Conservation (phyloP, 352 stramenopile genomes). For the Globisporangium splendens region DNA sequence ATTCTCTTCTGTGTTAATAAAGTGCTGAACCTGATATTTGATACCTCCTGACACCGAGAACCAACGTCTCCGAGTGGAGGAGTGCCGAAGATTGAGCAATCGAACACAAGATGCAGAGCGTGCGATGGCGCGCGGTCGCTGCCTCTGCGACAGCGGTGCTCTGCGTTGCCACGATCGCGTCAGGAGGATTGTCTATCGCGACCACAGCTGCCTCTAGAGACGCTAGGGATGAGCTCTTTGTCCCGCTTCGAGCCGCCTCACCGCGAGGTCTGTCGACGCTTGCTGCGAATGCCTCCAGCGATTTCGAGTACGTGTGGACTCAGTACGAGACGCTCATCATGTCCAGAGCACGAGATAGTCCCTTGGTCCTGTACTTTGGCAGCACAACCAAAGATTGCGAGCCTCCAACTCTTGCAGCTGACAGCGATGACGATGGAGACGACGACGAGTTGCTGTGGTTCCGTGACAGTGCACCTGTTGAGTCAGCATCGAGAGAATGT, state of each 20-base stretch:
- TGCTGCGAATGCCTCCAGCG: not conserved
- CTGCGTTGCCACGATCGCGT: not conserved
- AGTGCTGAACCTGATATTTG: too few species aligned
- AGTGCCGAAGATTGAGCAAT: too few species aligned
- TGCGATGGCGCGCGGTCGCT: too few species aligned
- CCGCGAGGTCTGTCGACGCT: constrained; percentile 2
- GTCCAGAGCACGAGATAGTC: not conserved
- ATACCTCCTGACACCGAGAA: too few species aligned
- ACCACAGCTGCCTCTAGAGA: not conserved
- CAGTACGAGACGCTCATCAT: constrained; percentile 11
- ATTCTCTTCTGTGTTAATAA: too few species aligned
- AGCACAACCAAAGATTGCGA: constrained; percentile 2
- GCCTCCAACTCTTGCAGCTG: not conserved
- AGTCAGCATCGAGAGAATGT: not conserved
- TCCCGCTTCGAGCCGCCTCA: not conserved
- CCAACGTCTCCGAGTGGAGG: too few species aligned
- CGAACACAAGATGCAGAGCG: too few species aligned
- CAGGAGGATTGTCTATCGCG: not conserved
- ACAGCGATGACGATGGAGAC: not conserved
- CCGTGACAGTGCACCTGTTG: not conserved
- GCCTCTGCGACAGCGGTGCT: not conserved
- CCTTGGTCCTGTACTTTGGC: constrained; percentile 9
- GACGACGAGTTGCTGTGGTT: not conserved
- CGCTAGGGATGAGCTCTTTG: not conserved
- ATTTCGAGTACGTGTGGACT: not conserved